Conservation (phyloP, 73 alveolate species). For the Tetrahymena thermophila region DNA sequence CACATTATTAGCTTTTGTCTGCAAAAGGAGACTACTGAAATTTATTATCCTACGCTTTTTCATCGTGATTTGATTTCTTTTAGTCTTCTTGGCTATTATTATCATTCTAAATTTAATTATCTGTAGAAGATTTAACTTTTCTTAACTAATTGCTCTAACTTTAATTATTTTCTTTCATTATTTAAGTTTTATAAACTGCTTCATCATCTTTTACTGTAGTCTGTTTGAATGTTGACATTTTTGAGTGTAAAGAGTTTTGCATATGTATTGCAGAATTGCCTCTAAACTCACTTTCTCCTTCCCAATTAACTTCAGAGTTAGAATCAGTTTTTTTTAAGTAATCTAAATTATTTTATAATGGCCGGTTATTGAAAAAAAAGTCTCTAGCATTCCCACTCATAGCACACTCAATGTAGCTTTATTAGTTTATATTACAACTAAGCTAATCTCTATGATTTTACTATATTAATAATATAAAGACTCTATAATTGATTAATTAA, state of each 20-base stretch:
- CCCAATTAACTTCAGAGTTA: neutral
- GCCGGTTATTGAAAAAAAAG: neutral
- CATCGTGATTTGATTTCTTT: neutral
- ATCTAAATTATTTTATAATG: neutral
- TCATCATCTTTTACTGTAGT: neutral
- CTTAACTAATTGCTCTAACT: neutral
- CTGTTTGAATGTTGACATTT: neutral
- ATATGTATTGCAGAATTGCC: neutral
- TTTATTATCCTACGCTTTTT: neutral
- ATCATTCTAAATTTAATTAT: neutral
- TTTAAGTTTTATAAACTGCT: neutral
- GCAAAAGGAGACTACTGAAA: neutral
- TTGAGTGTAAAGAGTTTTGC: neutral
- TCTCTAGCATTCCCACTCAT: neutral
- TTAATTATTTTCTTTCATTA: neutral
- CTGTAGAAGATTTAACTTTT: neutral
- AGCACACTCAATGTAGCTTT: neutral
- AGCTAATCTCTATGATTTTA: no score
- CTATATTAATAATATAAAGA: no score
- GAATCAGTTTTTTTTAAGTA: neutral
- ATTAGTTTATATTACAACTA: neutral
- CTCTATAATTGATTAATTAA: no score
- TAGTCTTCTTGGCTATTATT: neutral
- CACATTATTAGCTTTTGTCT: neutral
- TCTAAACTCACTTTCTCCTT: neutral